Evolutionary conservation across 257 asterid genomes (phyloP), one percentile per base, ranked within the genome.

Genomic region (Leptodermis oblonga): DNA sequence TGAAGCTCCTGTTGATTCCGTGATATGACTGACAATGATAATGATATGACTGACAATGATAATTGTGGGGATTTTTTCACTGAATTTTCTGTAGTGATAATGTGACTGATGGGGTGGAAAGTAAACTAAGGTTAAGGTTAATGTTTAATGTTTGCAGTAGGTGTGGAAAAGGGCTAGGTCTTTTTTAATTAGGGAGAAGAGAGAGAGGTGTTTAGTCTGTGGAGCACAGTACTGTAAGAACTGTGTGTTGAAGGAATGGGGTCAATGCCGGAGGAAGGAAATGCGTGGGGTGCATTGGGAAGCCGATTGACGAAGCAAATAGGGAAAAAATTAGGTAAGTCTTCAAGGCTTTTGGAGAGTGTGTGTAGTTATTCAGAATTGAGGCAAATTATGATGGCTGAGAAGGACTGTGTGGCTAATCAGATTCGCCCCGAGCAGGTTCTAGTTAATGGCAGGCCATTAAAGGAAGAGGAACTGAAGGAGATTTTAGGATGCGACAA

Each of bases 241-340:
- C 25, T 89, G 96, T 63, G 70, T 89, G 74, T 48, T 89, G 61
- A 85, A 82, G 77, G 85, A 39, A 89, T 89, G 96, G 96, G 95
- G 62, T 76, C 90, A 31, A 89, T 89, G 96, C 92, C 96, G 4
- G 96, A 89, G 83, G 96, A 51, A 75, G 96, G 75, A 89, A 89
- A 79, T 89, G 96, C 23, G 76, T 87, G 26, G 85, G 84, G 1
- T 89, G 96, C 79, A 87, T 85, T 15, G 95, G 96, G 62, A 77
- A 73, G 72, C 75, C 85, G 4, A 81, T 89, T 43, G 70, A 80
- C 25, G 96, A 87, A 80, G 71, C 71, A 2, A 85, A 86, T 28
- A 71, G 96, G 74, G 69, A n/a, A 76, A 5, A 78, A 46, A 59
- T 48, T 89, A 71, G 96, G 96, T 18, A 84, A 81, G 56, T 59